These are phyloP conservation scores for Xylariaceae sp. DNA, from an alignment of 2,329 filamentous ascomycete genomes.

Conservation along the genomic window DNA sequence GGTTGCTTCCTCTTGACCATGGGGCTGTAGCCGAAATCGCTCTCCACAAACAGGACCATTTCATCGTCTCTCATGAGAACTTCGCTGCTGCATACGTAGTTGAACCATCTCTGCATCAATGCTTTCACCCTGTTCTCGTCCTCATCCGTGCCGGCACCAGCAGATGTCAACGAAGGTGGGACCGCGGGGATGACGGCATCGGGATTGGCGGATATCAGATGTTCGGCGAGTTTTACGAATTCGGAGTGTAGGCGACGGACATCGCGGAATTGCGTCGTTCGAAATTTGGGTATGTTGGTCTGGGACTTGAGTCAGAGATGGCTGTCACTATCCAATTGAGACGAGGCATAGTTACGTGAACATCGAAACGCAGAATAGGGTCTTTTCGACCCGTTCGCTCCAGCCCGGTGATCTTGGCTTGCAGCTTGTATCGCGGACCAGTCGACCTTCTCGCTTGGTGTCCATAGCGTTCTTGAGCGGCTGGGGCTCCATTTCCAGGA, in stretches of 20 bases:
- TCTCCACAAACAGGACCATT: conserved; percentile 97
- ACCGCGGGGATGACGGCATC: conserved; percentile 92
- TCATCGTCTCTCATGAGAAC: conserved; percentile 92
- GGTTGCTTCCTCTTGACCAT: conserved; percentile 94
- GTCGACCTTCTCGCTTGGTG: conserved; percentile 48
- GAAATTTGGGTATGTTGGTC: conserved; percentile 98
- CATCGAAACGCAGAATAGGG: conserved; percentile 88
- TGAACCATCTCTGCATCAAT: conserved; percentile 89
- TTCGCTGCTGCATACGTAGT: conserved; percentile 85
- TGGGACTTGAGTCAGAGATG: conserved; percentile 31
- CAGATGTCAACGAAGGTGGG: conserved; percentile 87
- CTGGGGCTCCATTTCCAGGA: conserved; percentile 11
- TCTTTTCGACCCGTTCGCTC: conserved; percentile 95
- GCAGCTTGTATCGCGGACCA: conserved; percentile 71
- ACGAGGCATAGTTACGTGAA: conserved; percentile 60
- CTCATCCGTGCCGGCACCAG: conserved; percentile 91
- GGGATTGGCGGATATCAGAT: conserved; percentile 94
- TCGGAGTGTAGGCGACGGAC: conserved; percentile 92
- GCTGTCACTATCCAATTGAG: too few species aligned
- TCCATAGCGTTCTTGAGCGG: conserved; percentile 18
- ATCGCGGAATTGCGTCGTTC: conserved; percentile 96
- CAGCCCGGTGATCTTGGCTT: conserved; percentile 88
- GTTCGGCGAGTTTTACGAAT: conserved; percentile 91
- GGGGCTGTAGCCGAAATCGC: conserved; percentile 95
- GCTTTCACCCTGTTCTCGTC: conserved; percentile 86